Evolutionary conservation across 2,329 filamentous ascomycete genomes (phyloP).

Genomic region (Pyrenochaeta sp.): DNA sequence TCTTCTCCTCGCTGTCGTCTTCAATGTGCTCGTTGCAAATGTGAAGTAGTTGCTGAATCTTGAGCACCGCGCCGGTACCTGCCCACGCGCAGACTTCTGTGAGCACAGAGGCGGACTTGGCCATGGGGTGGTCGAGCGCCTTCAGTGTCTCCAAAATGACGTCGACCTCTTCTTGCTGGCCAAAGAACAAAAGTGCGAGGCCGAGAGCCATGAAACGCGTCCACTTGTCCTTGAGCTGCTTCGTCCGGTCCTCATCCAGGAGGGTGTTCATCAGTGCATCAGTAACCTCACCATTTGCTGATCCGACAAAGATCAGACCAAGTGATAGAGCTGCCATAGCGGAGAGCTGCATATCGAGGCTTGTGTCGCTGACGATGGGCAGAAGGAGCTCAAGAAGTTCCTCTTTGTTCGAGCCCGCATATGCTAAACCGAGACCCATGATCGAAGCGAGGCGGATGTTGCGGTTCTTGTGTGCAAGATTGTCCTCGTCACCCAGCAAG

Average conservation of each 20-base stretch:
- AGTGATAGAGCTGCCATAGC: conserved; percentile 94
- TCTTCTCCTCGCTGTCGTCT: conserved; percentile 87
- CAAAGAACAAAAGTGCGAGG: conserved; percentile 92
- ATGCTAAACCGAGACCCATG: conserved; percentile 94
- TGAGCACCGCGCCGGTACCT: conserved; percentile 94
- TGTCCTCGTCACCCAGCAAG: conserved; percentile 80
- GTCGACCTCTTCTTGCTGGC: conserved; percentile 97
- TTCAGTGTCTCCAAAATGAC: conserved; percentile 96
- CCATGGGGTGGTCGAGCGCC: conserved; percentile 95
- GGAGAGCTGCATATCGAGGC: conserved; percentile 90
- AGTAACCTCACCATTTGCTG: conserved; percentile 87
- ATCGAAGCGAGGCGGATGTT: conserved; percentile 84
- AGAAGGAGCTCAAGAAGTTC: conserved; percentile 85
- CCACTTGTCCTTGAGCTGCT: conserved; percentile 97
- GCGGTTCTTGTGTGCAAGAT: conserved; percentile 79
- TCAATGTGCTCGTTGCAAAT: conserved; percentile 98
- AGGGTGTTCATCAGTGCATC: conserved; percentile 92
- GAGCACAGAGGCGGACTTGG: conserved; percentile 91
- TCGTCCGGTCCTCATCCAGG: conserved; percentile 90
- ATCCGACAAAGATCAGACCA: conserved; percentile 91
- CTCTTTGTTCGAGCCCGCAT: conserved; percentile 92
- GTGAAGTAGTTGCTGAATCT: conserved; percentile 95
- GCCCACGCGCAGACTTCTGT: conserved; percentile 98
- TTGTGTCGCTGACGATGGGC: conserved; percentile 85
- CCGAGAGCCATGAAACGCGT: conserved; percentile 95